Evolutionary conservation across 179 eudicot genomes (phyloP), one percentile per base, ranked within the genome.

Genomic region (Amaranthus tricolor): DNA sequence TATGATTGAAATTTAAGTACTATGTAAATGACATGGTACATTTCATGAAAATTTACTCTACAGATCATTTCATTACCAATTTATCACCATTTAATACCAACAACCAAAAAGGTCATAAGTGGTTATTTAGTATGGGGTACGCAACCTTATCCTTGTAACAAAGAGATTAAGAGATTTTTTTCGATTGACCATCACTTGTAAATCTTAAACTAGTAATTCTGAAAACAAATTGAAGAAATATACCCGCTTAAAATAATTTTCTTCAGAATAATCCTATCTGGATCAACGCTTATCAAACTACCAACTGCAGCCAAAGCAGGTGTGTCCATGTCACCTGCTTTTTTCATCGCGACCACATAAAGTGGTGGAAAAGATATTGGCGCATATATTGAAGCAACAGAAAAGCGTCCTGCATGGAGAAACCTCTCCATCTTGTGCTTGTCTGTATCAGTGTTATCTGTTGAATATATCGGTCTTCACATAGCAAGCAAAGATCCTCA

Each of bases 351-450:
- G 74, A 95, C 77, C 82, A 95, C 76, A 70, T 92, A 91, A 82
- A 85, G 89, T 70, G 97, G 86, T 72, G 93, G 89, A 84, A 95
- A 93, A 71, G 87, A 91, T 74, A 93, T 89, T 55, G 99, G 99
- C 61, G 98, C 99, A 80, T 85, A 95, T 65, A 95, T 79, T 56
- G 99, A 93, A 77, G 98, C 98, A 73, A 95, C 78, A 12, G 93
- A 91, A 84, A 89, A 89, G 62, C 88, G 82, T 58, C 99, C 99
- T 2, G 90, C 80, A 85, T 95, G 98, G 82, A 95, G 98, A 85
- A 95, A 95, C 80, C 90, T 93, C 84, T 95, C 99, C 99, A 95
- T 93, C 86, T 95, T 95, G 88, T 86, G 89, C 86, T 93, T 93
- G 83, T 91, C 96, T 16, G 93, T 84, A 81, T 86, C 87, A 24